A percentile compares a stretch with the other conserved stretches of the same genome.
These are phyloP conservation scores for Dillenia turbinata DNA, from an alignment of 164 flowering plant genomes.

Conservation along the genomic window DNA sequence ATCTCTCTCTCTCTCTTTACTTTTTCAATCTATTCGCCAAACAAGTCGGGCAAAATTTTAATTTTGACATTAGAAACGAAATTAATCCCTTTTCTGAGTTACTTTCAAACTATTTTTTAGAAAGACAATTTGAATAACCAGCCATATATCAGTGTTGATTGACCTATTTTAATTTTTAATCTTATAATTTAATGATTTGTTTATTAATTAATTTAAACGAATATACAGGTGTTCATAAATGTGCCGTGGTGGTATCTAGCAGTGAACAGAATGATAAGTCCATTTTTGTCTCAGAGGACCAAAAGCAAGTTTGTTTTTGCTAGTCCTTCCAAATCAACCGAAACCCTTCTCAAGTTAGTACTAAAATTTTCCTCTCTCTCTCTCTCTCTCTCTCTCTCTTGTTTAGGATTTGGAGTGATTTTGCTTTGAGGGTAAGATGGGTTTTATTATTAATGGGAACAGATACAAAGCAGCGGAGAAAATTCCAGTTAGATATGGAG, in stretches of 20 bases:
- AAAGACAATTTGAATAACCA: no score
- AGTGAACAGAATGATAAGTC: slow-evolving; percentile 67
- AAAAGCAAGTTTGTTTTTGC: slow-evolving; percentile 97
- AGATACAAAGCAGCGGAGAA: slow-evolving; percentile 88
- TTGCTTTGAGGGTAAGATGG: background rate
- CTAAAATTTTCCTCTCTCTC: background rate
- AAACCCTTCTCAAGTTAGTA: slow-evolving; percentile 85
- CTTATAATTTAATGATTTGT: background rate
- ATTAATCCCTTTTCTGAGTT: no score
- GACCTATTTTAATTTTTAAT: no score
- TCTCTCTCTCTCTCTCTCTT: background rate
- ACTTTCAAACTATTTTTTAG: no score
- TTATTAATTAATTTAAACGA: slow-evolving; percentile 4
- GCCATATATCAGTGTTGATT: no score
- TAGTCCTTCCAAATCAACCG: slow-evolving; percentile 75
- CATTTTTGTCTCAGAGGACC: slow-evolving; percentile 83
- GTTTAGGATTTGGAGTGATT: background rate
- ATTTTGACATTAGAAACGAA: no score
- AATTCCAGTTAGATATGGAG: slow-evolving; percentile 81
- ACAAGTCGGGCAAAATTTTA: no score
- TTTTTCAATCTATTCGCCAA: background rate
- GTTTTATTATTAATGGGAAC: background rate
- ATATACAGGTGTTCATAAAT: slow-evolving; percentile 69
- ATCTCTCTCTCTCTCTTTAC: background rate
- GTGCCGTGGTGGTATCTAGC: slow-evolving; percentile 99